Base-by-base conservation (phyloP, 306 rosid genomes). In the Cicer pinnatifidum region DNA sequence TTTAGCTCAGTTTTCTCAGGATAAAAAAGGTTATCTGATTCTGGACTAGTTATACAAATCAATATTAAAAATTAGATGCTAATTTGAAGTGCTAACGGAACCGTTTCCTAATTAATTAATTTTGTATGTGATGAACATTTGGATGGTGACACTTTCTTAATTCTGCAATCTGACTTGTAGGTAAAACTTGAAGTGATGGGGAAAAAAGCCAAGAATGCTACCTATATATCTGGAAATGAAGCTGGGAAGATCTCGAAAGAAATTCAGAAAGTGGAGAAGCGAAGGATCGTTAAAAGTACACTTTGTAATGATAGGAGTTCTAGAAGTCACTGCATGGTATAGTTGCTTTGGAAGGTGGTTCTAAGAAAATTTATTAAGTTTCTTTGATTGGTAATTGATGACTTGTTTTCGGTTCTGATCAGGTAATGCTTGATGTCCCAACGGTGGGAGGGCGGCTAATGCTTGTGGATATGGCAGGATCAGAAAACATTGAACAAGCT, bases 391-490 rank as follows among this genome's bases (percentile, higher is more conserved):
- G 39, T 67, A 43, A 39, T 12, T 69, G 63, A 37, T 74, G 58
- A 56, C 67, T 63, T 72, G 17, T 68, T 63, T 70, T 73, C 46
- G 9, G 56, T 46, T 77, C 23, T 81, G 33, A 57, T 64, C 81
- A 95, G 99, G 84, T 95, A 64, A 92, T 95, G 72, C 96, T 95
- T 45, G 97, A 95, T 76, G 97, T 92, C 54, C 99, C 99, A 11
- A 95, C 89, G 0, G 93, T 90, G 38, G 99, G 99, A 76, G 99
- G 99, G 15, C 83, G 99, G 40, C 78, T 95, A 75, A 95, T 95
- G 96, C 99, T 95, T 45, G 97, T 95, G 5, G 99, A 95, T 82
- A 95, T 95, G 99, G 99, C 99, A 16, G 99, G 99, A 64, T 95
- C 99, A 10, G 99, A 95, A 75, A 92, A 95, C 60, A 95, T 95